Base-by-base conservation (phyloP, 768 basidiomycete species). In the Pleurotus citrinopileatus region DNA sequence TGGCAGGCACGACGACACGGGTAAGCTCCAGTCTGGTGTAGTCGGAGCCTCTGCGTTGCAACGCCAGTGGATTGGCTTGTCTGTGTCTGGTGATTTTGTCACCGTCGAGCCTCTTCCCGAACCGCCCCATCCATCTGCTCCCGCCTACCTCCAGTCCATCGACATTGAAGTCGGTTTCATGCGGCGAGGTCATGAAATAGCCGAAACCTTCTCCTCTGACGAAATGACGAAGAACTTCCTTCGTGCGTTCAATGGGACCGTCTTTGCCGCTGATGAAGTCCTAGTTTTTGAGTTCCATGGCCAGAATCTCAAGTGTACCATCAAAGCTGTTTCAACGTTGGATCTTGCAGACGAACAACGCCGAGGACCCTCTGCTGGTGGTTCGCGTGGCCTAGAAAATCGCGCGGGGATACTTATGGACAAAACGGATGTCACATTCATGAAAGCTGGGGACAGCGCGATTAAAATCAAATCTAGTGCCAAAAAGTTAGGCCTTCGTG, bases 401-500 rank as follows among this genome's bases (percentile, higher is more conserved):
- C 55, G 71, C 42, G 81, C 82, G 56, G 95, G 94, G 15, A 80
- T 98, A 26, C 56, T 95, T 42, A 94, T 95, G 81, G 86, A 89
- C 55, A 89, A 89, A 68, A 96, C 94, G n/a, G 94, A 97, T 59
- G 74, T 98, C 26, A 91, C 84, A 1, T 83, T 97, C 69, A 73
- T 94, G 70, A 97, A 96, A 69, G 91, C 89, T 1, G 77, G 86
- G 0, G 77, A 82, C 38, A 92, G 88, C 62, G 66, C 76, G 4
- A 93, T 99, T 69, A 95, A 89, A 72, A 76, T 99, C 64, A 98
- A 94, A 72, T 86, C 91, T 25, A 94, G 90, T 59, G 84, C 89
- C 2, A 97, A 89, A 69, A 91, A 90, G 93, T 94, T 46, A 58
- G 82, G 55, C 20, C 59, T 9, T 37, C 13, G 13, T 5, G 8